Base-by-base conservation (phyloP, 441 rosid genomes). In the Kokia cookei region DNA sequence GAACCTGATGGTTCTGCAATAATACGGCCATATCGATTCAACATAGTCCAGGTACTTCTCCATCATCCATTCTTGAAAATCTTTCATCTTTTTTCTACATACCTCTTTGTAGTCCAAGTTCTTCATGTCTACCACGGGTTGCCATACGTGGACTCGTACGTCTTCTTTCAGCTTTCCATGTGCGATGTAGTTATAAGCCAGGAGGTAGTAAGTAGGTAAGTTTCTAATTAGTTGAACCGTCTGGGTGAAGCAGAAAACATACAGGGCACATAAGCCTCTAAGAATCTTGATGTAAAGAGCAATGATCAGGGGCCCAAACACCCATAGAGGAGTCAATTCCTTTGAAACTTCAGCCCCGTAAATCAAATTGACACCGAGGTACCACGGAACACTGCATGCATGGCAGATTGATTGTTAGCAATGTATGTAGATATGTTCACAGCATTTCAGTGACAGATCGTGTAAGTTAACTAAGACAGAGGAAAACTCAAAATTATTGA, bases 1-100 rank as follows among this genome's bases (percentile, higher is more conserved):
- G 81, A 93, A 95, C 81, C 98, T 87, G 86, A 95, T 86, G 58
- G 95, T 91, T 82, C 96, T 86, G 84, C 99, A 93, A 79, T 95
- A 91, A 80, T 78, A 81, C 11, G 99, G 99, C 99, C 99, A 95
- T 83, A 95, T 78, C 22, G 93, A 90, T 77, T 95, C 98, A 72
- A 93, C 85, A 73, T 72, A 90, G 78, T 95, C 99, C 82, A 95
- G 74, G 81, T 90, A 90, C 76, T 70, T 85, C 83, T 95, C 98
- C 80, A 76, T 40, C 74, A 88, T 19, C 95, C 93, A 90, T 54
- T 65, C 92, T 84, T 81, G 82, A 47, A 93, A 73, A 79, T 79
- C 90, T 84, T 84, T 84, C 82, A 88, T 82, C 76, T 76, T 91
- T 76, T 69, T 84, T 77, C 87, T 84, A 0, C 84, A 80, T 15